These are phyloP conservation scores for Proliferodiscus dingleyae DNA, from an alignment of 2,329 filamentous ascomycete species.

Conservation along the genomic window DNA sequence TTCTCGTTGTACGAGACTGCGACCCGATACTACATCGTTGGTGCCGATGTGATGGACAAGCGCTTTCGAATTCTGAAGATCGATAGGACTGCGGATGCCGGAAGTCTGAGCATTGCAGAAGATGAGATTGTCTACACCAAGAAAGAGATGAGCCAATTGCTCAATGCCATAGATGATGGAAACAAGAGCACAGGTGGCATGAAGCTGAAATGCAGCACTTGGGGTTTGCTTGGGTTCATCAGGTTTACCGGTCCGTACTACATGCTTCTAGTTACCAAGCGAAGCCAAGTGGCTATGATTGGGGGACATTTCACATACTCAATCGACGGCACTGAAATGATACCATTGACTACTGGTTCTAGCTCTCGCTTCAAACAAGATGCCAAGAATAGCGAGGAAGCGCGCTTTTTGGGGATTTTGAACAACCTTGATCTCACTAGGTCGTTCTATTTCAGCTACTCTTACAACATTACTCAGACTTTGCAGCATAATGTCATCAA, in stretches of 20 bases:
- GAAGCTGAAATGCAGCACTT: slow-evolving; percentile 82
- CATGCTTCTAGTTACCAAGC: slow-evolving; percentile 94
- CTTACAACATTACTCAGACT: slow-evolving; percentile 90
- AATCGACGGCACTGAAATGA: slow-evolving; percentile 86
- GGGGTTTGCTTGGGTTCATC: slow-evolving; percentile 93
- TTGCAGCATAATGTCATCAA: slow-evolving; percentile 86
- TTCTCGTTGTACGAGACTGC: slow-evolving; percentile 97
- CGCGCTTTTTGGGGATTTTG: slow-evolving; percentile 80
- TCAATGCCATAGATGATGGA: slow-evolving; percentile 91
- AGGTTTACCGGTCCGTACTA: slow-evolving; percentile 94
- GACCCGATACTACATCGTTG: slow-evolving; percentile 88
- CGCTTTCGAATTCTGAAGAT: slow-evolving; percentile 92
- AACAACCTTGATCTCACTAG: slow-evolving; percentile 85
- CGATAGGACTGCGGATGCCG: slow-evolving; percentile 77
- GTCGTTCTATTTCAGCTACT: slow-evolving; percentile 98
- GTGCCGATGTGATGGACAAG: slow-evolving; percentile 82
- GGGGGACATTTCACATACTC: slow-evolving; percentile 96
- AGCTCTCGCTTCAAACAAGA: slow-evolving; percentile 69
- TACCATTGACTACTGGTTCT: slow-evolving; percentile 72
- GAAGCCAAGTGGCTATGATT: slow-evolving; percentile 92
- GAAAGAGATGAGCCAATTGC: slow-evolving; percentile 85
- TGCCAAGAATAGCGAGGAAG: slow-evolving; percentile 76
- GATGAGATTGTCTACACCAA: slow-evolving; percentile 94
- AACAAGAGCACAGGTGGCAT: slow-evolving; percentile 88
- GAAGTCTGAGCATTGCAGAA: slow-evolving; percentile 78